phyloP scores from a whole-genome alignment of 139 green algal species.

The Closterium sp. region DNA sequence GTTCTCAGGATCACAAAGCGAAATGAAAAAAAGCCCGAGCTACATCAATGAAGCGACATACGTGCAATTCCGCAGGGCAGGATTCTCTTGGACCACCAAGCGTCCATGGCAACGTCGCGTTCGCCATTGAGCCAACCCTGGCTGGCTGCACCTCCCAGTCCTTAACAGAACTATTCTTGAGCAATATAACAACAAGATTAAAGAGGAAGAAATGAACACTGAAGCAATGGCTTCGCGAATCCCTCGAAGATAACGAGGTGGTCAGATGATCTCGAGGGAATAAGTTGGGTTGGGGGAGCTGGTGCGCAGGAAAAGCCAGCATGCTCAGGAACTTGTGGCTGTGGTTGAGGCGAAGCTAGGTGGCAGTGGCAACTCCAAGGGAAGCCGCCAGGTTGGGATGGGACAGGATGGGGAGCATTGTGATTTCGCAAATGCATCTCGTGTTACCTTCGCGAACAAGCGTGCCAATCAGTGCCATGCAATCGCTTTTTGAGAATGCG shows the following conservation, averaged over 20 bases:
- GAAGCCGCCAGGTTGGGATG: too few species aligned
- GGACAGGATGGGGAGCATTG: neutral
- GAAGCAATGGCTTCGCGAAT: neutral
- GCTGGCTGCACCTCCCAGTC: neutral
- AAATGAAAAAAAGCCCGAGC: neutral
- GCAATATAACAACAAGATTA: neutral
- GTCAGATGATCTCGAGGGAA: neutral
- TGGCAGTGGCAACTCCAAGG: neutral
- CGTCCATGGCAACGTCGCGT: neutral
- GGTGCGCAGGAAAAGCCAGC: neutral
- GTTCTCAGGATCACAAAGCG: neutral
- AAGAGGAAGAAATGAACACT: neutral
- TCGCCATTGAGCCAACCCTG: neutral
- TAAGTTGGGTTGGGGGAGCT: too few species aligned
- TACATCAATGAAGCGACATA: neutral
- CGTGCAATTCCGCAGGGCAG: neutral
- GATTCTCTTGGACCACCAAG: neutral
- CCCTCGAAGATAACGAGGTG: neutral
- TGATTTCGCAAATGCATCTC: neutral
- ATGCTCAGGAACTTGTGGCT: neutral
- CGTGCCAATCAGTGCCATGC: neutral
- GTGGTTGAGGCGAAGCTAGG: too few species aligned
- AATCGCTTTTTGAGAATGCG: neutral
- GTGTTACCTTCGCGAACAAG: neutral
- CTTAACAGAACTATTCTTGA: neutral